Base-by-base conservation (phyloP, 441 rosid genomes). In the Euphorbia celastroides region DNA sequence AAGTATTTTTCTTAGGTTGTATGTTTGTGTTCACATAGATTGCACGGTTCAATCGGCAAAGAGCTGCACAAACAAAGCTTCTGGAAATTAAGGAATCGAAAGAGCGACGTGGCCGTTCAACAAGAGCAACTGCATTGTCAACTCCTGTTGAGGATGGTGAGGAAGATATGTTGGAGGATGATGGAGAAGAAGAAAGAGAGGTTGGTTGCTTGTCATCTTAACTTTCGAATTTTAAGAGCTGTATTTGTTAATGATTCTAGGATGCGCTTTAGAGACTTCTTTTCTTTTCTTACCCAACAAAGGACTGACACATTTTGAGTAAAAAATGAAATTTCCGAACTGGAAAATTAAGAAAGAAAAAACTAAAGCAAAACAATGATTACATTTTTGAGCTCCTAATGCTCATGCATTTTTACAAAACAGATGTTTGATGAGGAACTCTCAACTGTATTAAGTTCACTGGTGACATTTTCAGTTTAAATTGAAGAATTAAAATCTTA, bases 161-260 rank as follows among this genome's bases (percentile, higher is more conserved):
- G 74, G 99, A 94, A 67, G 93, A 89, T 68, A 58, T 76, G 30
- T 73, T 85, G 48, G 94, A 92, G 77, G 98, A 89, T 26, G 98
- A 92, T 70, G 81, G 92, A 38, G 99, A 94, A 84, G 98, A 94
- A 76, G 98, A 94, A 72, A 82, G 99, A 41, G 99, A 92, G 91
- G 98, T 89, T 67, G 63, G 92, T 77, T 66, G 42, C 46, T 58
- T 36, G 14, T n/a, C 25, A 7, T 48, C 54, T 14, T 23, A 56
- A 57, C 5, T 56, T 36, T 55, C 16, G 56, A 16, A 19, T 14
- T 5, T 25, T 65, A 25, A 16, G 20, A 13, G 61, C 52, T 34
- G 48, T 36, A 55, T 36, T 60, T 20, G 3, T 17, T 6, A 30
- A 13, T 66, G 41, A 16, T 54, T 31, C 36, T 2, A 56, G 22